phyloP scores from a whole-genome alignment of 768 basidiomycete species.

The Tubosaeta sp. region DNA sequence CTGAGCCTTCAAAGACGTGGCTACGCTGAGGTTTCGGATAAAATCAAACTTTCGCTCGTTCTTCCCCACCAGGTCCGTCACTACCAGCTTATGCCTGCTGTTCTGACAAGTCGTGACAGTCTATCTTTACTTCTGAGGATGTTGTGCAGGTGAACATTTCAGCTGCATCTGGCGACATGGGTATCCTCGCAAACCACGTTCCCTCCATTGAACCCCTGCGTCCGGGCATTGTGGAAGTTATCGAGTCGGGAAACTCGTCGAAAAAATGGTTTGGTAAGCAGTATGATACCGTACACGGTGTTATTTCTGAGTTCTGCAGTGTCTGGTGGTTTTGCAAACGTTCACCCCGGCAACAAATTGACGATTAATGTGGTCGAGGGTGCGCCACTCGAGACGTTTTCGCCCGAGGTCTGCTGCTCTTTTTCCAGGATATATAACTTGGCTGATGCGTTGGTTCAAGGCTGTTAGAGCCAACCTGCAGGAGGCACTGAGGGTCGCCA shows the following conservation, averaged over 20 bases:
- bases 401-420: constrained; percentile 63
- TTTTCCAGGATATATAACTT: background rate
- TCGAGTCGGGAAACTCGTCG: constrained; percentile 69
- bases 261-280: constrained; percentile 97
- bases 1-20: constrained; percentile 64
- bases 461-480: constrained; percentile 85
- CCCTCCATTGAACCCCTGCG: constrained; percentile 94
- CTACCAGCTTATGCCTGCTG: background rate
- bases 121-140: constrained; percentile 86
- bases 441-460: constrained; percentile 39
- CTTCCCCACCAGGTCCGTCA: constrained; percentile 88
- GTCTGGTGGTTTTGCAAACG: constrained; percentile 94
- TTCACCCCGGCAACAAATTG: constrained; percentile 94
- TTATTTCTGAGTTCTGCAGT: constrained; percentile 44
- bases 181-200: constrained; percentile 98
- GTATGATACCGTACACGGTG: background rate
- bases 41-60: constrained; percentile 88
- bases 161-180: constrained; percentile 96
- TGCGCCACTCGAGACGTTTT: constrained; percentile 87
- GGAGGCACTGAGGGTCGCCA: constrained; percentile 78
- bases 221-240: constrained; percentile 91
- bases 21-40: constrained; percentile 89
- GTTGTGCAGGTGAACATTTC: constrained; percentile 95
- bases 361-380: constrained; percentile 98
- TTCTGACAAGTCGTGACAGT: constrained; percentile 42